phyloP scores from a whole-genome alignment of 129 eudicot genomes.

The Flaveria sonorensis region DNA sequence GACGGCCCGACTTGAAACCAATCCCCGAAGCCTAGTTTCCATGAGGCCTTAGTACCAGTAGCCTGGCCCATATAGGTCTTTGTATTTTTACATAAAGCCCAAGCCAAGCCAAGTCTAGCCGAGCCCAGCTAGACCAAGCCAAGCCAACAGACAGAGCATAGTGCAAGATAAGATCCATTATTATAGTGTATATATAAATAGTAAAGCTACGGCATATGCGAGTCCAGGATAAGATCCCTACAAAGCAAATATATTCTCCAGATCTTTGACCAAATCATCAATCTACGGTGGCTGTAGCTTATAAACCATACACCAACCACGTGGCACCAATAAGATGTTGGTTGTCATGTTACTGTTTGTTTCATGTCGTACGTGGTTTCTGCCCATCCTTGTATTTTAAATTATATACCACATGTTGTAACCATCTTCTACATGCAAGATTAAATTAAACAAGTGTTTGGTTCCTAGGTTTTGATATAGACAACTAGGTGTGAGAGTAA shows the following conservation, averaged over 20 bases:
- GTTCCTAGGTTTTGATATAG: too few species aligned
- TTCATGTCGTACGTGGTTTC: slow-evolving; percentile 22
- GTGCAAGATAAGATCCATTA: slow-evolving; percentile 27
- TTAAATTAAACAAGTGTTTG: too few species aligned
- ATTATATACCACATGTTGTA: not conserved
- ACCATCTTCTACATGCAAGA: not conserved
- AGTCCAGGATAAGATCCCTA: slow-evolving; percentile 28
- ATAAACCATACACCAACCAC: slow-evolving; percentile 27
- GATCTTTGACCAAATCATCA: slow-evolving; percentile 35
- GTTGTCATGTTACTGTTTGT: slow-evolving; percentile 32
- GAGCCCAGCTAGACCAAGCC: slow-evolving; percentile 13
- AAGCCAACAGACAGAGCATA: not conserved
- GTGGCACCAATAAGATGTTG: slow-evolving; percentile 24
- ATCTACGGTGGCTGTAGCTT: slow-evolving; percentile 12
- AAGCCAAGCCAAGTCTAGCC: not conserved
- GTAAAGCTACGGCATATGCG: slow-evolving; percentile 24
- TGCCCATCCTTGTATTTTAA: slow-evolving; percentile 20
- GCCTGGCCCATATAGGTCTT: too few species aligned
- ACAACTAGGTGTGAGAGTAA: too few species aligned
- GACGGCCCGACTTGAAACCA: too few species aligned
- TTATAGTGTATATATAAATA: not conserved
- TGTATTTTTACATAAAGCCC: too few species aligned
- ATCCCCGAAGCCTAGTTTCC: too few species aligned
- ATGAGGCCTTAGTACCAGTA: too few species aligned
- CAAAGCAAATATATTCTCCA: not conserved